Conservation (phyloP, 768 basidiomycete genomes). For the Antrodiella citrinella region DNA sequence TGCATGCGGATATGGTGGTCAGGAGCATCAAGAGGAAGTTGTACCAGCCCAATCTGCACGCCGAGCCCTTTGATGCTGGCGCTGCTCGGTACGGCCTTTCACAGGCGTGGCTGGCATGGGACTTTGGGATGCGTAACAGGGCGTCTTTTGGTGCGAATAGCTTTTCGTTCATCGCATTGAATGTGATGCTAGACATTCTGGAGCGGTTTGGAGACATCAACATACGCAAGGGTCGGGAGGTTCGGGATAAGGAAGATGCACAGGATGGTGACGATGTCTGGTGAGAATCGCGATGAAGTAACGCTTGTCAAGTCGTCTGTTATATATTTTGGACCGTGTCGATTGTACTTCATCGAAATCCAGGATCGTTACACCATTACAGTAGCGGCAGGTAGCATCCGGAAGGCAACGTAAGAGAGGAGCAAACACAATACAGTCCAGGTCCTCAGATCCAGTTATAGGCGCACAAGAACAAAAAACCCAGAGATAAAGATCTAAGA, state of each 20-base stretch:
- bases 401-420: no score
- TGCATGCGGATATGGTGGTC: slow-evolving; percentile 46
- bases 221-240: slow-evolving; percentile 2
- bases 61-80: slow-evolving; percentile 11
- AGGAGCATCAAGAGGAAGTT: slow-evolving; percentile 37
- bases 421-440: no score
- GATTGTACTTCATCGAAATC: slow-evolving; percentile 1
- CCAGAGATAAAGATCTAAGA: no score
- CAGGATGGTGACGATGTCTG: background rate
- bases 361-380: no score
- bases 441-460: no score
- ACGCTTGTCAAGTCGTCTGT: no score
- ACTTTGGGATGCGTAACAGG: slow-evolving; percentile 36
- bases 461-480: no score
- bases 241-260: background rate
- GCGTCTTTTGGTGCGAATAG: slow-evolving; percentile 33
- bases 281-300: background rate
- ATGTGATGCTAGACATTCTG: slow-evolving; percentile 50
- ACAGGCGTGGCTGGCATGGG: slow-evolving; percentile 62
- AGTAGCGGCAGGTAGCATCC: no score
- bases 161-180: slow-evolving; percentile 61
- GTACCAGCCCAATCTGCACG: slow-evolving; percentile 4
- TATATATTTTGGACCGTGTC: no score
- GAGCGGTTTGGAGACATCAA: slow-evolving; percentile 29
- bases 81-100: slow-evolving; percentile 28